Evolutionary conservation across 78 protist genomes (phyloP).

Genomic region (Bodo saltans): DNA sequence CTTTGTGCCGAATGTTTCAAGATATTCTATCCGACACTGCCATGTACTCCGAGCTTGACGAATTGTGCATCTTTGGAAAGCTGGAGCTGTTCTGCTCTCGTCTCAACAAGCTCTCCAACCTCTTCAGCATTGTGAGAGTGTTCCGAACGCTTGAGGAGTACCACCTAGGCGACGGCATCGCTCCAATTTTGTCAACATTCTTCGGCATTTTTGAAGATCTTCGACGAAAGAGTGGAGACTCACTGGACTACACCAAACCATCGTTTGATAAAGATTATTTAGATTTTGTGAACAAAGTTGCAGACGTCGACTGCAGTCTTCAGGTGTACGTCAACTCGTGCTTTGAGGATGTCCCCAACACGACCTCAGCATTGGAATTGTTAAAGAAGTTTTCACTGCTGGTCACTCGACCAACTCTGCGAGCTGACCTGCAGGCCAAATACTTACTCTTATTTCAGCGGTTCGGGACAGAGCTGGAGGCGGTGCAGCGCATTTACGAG

Average conservation of each 20-base stretch:
- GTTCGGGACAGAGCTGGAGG: constrained; percentile 61
- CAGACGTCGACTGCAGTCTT: constrained; percentile 47
- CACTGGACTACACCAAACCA: constrained; percentile 47
- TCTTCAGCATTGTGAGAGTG: constrained; percentile 47
- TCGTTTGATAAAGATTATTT: constrained; percentile 64
- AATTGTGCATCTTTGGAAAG: constrained; percentile 61
- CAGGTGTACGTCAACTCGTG: constrained; percentile 51
- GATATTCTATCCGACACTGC: too few species aligned
- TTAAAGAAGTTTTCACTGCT: constrained; percentile 53
- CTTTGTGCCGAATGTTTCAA: too few species aligned
- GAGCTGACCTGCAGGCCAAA: constrained; percentile 49
- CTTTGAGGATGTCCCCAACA: constrained; percentile 47
- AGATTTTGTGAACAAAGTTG: constrained; percentile 38
- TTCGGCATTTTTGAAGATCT: not conserved
- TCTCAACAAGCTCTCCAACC: constrained; percentile 51
- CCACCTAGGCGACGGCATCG: constrained; percentile 63
- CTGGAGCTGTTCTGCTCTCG: constrained; percentile 67
- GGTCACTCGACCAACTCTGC: constrained; percentile 37
- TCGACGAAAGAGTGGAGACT: constrained; percentile 33
- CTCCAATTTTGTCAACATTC: not conserved
- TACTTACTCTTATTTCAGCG: constrained; percentile 50
- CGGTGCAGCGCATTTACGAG: constrained; percentile 38
- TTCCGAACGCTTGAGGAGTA: constrained; percentile 33
- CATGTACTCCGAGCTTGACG: constrained; percentile 54
- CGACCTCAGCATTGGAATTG: constrained; percentile 40